Base-by-base conservation (phyloP, 352 stramenopile genomes). In the Globisporangium emineosum region DNA sequence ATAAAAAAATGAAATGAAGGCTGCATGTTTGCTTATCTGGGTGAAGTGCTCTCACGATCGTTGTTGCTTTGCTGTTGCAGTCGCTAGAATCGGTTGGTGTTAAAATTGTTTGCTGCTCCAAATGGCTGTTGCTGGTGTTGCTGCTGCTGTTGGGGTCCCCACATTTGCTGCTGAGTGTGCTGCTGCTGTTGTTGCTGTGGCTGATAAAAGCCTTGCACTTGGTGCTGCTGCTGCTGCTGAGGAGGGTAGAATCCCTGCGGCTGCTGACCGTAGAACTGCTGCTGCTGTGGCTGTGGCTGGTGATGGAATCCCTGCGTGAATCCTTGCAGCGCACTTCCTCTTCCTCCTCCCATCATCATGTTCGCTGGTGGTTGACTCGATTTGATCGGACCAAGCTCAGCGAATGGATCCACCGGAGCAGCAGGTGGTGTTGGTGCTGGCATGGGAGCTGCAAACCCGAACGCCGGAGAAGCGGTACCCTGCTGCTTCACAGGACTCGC, bases 401-500 rank as follows among this genome's bases (percentile, higher is more conserved):
- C 79, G 60, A 90, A 88, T 15, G 77, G 81, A 66, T 89, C 81
- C 2, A 67, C 57, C n/a, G 69, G 54, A 23, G 68, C 65, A 42
- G 70, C 52, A 6, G 70, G 23, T 5, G 66, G 66, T 27, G 43
- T 33, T 8, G 62, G 9, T 12, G 57, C 21, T 23, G 58, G 45
- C n/a, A 40, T 37, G 10, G 72, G 65, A 61, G 73, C 29, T 37
- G 62, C 57, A 27, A 83, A 86, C 17, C 79, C 77, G 55, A 79
- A 81, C 8, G 71, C 60, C 10, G 45, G n/a, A n/a, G n/a, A n/a
- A n/a, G n/a, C n/a, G n/a, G n/a, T n/a, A n/a, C n/a, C n/a, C n/a
- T n/a, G n/a, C n/a, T 68, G 75, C 57, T 83, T 90, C 17, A 82
- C 73, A 2, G 81, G 76, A 57, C 67, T 83, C 2, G 72, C 69